These are phyloP conservation scores for Wickerhamiella azymoides DNA, from an alignment of 805 yeast species.

Conservation along the genomic window DNA sequence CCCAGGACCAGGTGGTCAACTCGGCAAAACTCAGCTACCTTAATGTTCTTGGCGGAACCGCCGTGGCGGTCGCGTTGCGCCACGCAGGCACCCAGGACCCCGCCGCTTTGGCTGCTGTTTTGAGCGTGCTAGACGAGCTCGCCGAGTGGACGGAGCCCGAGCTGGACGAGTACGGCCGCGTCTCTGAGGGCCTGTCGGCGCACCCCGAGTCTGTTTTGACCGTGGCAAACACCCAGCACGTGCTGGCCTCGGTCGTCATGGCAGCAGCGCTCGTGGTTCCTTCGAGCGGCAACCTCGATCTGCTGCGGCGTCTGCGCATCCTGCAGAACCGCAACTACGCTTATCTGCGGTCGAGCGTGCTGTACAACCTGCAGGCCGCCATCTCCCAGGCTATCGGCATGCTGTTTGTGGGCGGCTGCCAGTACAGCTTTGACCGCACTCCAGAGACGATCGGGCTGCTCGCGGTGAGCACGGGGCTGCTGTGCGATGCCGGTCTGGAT, in stretches of 20 bases:
- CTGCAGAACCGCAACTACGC: conserved; percentile 39
- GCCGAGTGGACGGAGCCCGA: conserved; percentile 25
- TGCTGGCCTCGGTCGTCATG: conserved; percentile 45
- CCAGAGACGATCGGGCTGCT: conserved; percentile 55
- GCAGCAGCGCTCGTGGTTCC: conserved; percentile 69
- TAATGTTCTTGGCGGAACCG: conserved; percentile 58
- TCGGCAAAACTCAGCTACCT: conserved; percentile 50
- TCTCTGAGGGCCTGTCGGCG: conserved; percentile 32
- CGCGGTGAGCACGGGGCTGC: conserved; percentile 64
- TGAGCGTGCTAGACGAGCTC: conserved; percentile 41
- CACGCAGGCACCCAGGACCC: conserved; percentile 56
- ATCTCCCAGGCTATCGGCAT: conserved; percentile 75
- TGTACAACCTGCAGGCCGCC: conserved; percentile 64
- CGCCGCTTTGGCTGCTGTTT: conserved; percentile 40
- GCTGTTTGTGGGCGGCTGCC: conserved; percentile 84
- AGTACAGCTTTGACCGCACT: conserved; percentile 57
- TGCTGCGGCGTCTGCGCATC: conserved; percentile 56
- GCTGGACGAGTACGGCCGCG: conserved; percentile 23
- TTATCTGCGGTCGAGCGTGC: conserved; percentile 19
- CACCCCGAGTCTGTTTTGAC: conserved; percentile 34
- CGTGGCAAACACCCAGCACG: conserved; percentile 37
- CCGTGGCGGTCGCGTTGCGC: conserved; percentile 60
- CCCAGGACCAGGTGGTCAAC: conserved; percentile 26
- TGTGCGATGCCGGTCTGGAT: conserved; percentile 34
- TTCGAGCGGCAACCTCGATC: conserved; percentile 77